phyloP scores from a whole-genome alignment of 495 filamentous ascomycete genomes.

The Penicillium chermesinum region DNA sequence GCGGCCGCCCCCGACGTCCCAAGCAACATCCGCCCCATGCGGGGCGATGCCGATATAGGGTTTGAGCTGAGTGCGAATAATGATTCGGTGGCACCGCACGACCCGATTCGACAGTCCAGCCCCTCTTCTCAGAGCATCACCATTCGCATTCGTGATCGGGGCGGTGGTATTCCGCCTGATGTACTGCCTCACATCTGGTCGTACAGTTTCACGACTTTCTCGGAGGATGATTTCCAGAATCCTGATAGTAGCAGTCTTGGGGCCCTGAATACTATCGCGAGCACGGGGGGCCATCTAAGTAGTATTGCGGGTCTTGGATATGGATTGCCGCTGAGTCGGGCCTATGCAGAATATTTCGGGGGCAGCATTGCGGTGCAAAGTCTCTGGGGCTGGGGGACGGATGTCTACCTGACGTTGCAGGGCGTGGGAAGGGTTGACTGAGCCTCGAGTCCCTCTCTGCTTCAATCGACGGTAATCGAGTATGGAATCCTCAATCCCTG shows the following conservation, averaged over 20 bases:
- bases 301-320: constrained; percentile 92
- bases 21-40: constrained; percentile 15
- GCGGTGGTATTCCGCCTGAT: constrained; percentile 82
- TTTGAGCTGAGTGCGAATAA: constrained; percentile 29
- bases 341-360: constrained; percentile 97
- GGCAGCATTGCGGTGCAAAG: constrained; percentile 94
- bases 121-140: constrained; percentile 77
- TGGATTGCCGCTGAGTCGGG: constrained; percentile 82
- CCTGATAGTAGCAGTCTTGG: constrained; percentile 50
- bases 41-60: constrained; percentile 26
- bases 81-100: constrained; percentile 29
- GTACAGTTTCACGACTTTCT: constrained; percentile 94
- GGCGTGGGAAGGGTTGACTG: constrained; percentile 68
- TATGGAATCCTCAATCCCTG: no score
- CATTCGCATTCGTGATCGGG: constrained; percentile 91
- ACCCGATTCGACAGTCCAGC: constrained; percentile 36
- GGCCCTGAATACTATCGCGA: constrained; percentile 67
- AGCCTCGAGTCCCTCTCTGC: background rate
- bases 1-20: constrained; percentile 70
- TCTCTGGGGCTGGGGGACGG: constrained; percentile 88
- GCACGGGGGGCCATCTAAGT: constrained; percentile 58
- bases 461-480: background rate
- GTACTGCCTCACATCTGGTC: constrained; percentile 86
- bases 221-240: constrained; percentile 48
- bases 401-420: constrained; percentile 77